These are phyloP conservation scores for Hymenoscyphus fructigenus DNA, from an alignment of 2,329 filamentous ascomycete species.

Conservation along the genomic window DNA sequence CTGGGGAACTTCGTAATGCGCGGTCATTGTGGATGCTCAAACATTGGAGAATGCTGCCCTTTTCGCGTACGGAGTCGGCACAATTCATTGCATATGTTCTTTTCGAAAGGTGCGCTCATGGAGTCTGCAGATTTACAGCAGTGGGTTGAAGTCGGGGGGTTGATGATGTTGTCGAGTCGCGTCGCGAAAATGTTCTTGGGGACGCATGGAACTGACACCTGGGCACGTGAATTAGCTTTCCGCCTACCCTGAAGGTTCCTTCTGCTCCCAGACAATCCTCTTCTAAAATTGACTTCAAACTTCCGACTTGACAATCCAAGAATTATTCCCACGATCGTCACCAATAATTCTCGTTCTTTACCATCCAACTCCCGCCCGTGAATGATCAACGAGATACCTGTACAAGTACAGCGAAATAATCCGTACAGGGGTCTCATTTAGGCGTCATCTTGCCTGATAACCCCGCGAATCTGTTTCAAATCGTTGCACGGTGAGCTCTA, in stretches of 20 bases:
- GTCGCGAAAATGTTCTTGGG: too few relatives aligned
- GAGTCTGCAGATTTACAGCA: not conserved
- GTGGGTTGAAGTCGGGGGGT: not conserved
- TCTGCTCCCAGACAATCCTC: too few relatives aligned
- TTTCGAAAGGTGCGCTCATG: not conserved
- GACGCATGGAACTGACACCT: too few relatives aligned
- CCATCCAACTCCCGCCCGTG: too few relatives aligned
- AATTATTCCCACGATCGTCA: too few relatives aligned
- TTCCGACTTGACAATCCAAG: too few relatives aligned
- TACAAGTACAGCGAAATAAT: too few relatives aligned
- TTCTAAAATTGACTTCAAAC: too few relatives aligned
- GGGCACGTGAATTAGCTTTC: too few relatives aligned
- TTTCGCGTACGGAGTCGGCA: not conserved
- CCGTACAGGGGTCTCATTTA: not conserved
- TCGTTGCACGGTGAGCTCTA: not conserved
- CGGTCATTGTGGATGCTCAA: slow-evolving; percentile 14
- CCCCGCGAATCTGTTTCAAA: not conserved
- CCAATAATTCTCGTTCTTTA: too few relatives aligned
- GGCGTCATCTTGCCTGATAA: not conserved
- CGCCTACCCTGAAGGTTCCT: too few relatives aligned
- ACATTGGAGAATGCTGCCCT: slow-evolving; percentile 16
- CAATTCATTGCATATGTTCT: slow-evolving; percentile 16
- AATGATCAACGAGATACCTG: too few relatives aligned
- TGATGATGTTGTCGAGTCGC: not conserved
- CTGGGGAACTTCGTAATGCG: slow-evolving; percentile 27